These are phyloP conservation scores for Escovopsis weberi DNA, from an alignment of 2,329 filamentous ascomycete genomes.

Conservation along the genomic window DNA sequence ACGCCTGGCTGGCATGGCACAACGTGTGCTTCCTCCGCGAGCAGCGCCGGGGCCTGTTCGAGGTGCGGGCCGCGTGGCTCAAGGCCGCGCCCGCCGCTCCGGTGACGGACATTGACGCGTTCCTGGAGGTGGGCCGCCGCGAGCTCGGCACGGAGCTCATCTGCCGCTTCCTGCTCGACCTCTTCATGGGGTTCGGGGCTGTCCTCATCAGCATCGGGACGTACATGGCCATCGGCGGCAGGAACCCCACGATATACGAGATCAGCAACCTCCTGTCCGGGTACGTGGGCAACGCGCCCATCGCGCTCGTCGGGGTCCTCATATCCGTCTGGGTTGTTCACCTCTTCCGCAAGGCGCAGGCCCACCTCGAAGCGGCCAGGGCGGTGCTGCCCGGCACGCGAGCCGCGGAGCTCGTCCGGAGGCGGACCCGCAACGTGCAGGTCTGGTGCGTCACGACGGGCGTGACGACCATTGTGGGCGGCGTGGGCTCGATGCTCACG, in stretches of 20 bases:
- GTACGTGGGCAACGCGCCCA: conserved; percentile 37
- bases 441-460: conserved; percentile 31
- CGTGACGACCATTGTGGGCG: conserved; percentile 29
- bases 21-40: conserved; percentile 31
- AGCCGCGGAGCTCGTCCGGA: conserved; percentile 17
- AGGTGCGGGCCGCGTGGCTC: conserved; percentile 6
- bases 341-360: conserved; percentile 25
- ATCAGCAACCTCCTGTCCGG: conserved; percentile 40
- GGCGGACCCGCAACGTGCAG: conserved; percentile 26
- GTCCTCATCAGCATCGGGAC: conserved; percentile 36
- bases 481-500: conserved; percentile 34
- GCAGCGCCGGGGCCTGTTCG: conserved; percentile 23
- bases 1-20: conserved; percentile 26
- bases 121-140: conserved; percentile 29
- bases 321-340: conserved; percentile 34
- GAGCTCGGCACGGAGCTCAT: conserved; percentile 36
- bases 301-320: conserved; percentile 32
- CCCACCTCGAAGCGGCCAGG: conserved; percentile 18
- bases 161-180: conserved; percentile 36
- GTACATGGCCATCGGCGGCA: conserved; percentile 37
- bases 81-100: conserved; percentile 2
- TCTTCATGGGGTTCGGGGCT: conserved; percentile 33
- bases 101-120: conserved; percentile 16
- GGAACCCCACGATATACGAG: conserved; percentile 23
- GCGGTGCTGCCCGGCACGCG: conserved; percentile 12